Percentiles rank a stretch among this genome's conserved stretches.
phyloP scores from a whole-genome alignment of 2,329 filamentous ascomycete genomes.

The Penicillium corylophilum region DNA sequence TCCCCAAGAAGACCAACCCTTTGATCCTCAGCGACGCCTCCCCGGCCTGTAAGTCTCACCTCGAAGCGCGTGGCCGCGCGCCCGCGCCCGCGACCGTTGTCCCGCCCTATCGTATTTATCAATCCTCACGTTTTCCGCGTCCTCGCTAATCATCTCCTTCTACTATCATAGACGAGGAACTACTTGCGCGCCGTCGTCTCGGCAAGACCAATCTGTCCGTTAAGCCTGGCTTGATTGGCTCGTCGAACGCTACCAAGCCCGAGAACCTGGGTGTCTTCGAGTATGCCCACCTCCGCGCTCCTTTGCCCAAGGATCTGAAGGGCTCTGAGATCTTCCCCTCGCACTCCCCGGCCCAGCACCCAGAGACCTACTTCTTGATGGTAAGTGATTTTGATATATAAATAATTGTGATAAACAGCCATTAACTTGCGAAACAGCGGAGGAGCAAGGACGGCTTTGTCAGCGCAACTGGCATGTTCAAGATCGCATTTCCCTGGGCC shows the following conservation, averaged over 20 bases:
- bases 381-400: slow-evolving; percentile 45
- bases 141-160: slow-evolving; percentile 14
- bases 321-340: slow-evolving; percentile 88
- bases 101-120: slow-evolving; percentile 3
- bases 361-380: slow-evolving; percentile 96
- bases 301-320: slow-evolving; percentile 83
- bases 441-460: slow-evolving; percentile 66
- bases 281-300: slow-evolving; percentile 91
- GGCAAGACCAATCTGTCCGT: slow-evolving; percentile 89
- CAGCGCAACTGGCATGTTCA: slow-evolving; percentile 69
- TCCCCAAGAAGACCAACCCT: slow-evolving; percentile 49
- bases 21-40: slow-evolving; percentile 44
- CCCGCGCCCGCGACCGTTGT: slow-evolving; percentile 7
- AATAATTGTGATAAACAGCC: neutral
- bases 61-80: slow-evolving; percentile 18
- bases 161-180: slow-evolving; percentile 60
- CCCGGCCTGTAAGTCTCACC: slow-evolving; percentile 45
- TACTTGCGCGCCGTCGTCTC: slow-evolving; percentile 80
- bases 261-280: slow-evolving; percentile 82
- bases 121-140: slow-evolving; percentile 2
- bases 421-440: slow-evolving; percentile 43
- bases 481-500: slow-evolving; percentile 66
- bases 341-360: slow-evolving; percentile 59
- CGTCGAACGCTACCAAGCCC: slow-evolving; percentile 68
- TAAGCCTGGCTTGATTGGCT: slow-evolving; percentile 72